These are phyloP conservation scores for Rusavskia elegans DNA, from an alignment of 495 filamentous ascomycete genomes.

Conservation along the genomic window DNA sequence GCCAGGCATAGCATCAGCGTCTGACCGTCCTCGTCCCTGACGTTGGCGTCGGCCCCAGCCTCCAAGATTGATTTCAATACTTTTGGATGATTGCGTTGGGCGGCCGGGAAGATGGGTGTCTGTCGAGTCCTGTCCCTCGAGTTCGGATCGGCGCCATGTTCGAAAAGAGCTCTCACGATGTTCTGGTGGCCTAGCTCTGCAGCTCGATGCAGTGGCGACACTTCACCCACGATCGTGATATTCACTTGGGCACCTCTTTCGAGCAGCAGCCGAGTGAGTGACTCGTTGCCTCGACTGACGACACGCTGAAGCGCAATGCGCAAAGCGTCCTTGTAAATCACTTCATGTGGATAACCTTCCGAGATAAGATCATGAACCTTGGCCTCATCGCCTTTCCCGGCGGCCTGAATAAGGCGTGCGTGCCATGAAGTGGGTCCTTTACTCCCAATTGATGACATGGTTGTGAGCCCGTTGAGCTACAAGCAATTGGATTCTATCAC, in stretches of 20 bases:
- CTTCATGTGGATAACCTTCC: background rate
- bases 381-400: background rate
- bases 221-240: background rate
- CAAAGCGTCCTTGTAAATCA: background rate
- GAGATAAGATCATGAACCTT: background rate
- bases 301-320: background rate
- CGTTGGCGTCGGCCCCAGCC: background rate
- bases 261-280: background rate
- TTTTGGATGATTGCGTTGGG: background rate
- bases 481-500: too few relatives aligned
- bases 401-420: background rate
- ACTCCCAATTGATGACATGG: background rate
- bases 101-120: background rate
- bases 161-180: background rate
- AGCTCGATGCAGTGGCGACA: background rate
- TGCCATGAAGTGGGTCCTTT: background rate
- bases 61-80: background rate
- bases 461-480: too few relatives aligned
- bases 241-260: background rate
- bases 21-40: background rate
- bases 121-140: background rate
- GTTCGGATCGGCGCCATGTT: background rate
- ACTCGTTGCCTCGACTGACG: background rate
- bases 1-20: background rate
- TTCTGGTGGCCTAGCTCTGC: background rate